Evolutionary conservation across 139 green algal genomes (phyloP).

Genomic region (Diplosphaera chodatii): DNA sequence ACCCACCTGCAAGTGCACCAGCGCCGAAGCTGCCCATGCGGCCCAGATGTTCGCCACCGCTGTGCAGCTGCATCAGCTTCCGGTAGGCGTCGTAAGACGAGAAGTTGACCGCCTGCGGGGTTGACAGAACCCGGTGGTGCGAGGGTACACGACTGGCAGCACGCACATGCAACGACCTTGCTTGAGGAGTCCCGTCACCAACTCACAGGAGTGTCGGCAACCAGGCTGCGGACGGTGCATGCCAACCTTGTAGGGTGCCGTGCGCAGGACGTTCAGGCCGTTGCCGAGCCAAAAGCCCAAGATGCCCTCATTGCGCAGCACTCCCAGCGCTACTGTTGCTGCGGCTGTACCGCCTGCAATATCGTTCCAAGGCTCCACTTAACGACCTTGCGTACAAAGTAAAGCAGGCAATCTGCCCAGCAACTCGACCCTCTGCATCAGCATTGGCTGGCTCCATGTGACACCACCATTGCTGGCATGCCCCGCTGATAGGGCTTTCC

Average conservation of each 20-base stretch:
- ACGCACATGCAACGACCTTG: too few relatives aligned
- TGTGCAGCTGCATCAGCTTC: constrained; percentile 23
- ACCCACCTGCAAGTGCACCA: constrained; percentile 36
- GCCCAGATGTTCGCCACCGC: neutral
- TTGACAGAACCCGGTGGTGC: neutral
- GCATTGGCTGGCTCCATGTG: too few relatives aligned
- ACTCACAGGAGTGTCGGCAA: too few relatives aligned
- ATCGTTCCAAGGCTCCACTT: too few relatives aligned
- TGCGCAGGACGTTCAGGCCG: constrained; percentile 66
- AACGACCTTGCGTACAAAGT: too few relatives aligned
- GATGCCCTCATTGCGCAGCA: constrained; percentile 45
- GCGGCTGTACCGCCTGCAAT: neutral
- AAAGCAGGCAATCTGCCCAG: too few relatives aligned
- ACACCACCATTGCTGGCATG: too few relatives aligned
- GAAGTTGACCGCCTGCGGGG: constrained; percentile 68
- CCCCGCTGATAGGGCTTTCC: too few relatives aligned
- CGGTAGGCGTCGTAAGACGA: constrained; percentile 67
- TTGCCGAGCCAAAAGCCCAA: constrained; percentile 68
- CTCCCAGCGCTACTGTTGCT: constrained; percentile 1
- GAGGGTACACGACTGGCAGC: too few relatives aligned
- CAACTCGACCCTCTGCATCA: too few relatives aligned
- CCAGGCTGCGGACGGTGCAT: neutral
- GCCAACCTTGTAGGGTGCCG: constrained; percentile 64
- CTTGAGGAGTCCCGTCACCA: too few relatives aligned
- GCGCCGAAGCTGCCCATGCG: constrained; percentile 34